Conservation (phyloP, 2,329 filamentous ascomycete genomes). For the Penicillium sp. region DNA sequence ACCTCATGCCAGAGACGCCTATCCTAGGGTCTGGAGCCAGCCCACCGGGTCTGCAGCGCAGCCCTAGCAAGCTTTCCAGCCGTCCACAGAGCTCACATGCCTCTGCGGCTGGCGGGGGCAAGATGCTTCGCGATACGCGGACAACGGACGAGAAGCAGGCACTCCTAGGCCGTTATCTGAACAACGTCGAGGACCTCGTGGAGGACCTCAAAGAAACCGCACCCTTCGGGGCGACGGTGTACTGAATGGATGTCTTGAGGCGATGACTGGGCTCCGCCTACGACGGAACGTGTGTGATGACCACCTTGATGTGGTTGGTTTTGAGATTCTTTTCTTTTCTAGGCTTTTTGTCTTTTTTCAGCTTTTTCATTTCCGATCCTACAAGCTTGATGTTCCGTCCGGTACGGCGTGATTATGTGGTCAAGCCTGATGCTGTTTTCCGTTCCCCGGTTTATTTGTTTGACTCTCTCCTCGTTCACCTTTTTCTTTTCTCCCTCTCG, state of each 20-base stretch:
- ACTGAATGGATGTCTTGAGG: slow-evolving; percentile 23
- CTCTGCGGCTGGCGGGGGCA: slow-evolving; percentile 21
- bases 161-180: slow-evolving; percentile 69
- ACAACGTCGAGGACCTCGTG: slow-evolving; percentile 77
- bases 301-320: slow-evolving; percentile 17
- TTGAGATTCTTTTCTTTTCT: slow-evolving; percentile 5
- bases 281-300: slow-evolving; percentile 20
- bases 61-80: slow-evolving; percentile 61
- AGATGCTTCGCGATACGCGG: slow-evolving; percentile 46
- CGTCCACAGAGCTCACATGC: slow-evolving; percentile 43
- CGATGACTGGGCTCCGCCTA: slow-evolving; percentile 8
- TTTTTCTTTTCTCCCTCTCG: slow-evolving; percentile 5
- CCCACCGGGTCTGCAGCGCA: slow-evolving; percentile 55
- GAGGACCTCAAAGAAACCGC: slow-evolving; percentile 75
- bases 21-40: slow-evolving; percentile 39
- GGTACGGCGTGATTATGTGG: slow-evolving; percentile 21
- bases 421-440: slow-evolving; percentile 16
- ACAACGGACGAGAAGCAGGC: slow-evolving; percentile 77
- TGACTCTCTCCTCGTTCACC: slow-evolving; percentile 3
- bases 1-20: slow-evolving; percentile 85
- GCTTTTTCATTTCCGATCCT: neutral
- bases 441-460: neutral
- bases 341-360: slow-evolving; percentile 6
- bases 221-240: slow-evolving; percentile 59
- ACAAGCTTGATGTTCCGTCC: slow-evolving; percentile 19